Evolutionary conservation across 2,329 filamentous ascomycete species (phyloP), one percentile per base, ranked within the genome.

Genomic region (Neofusicoccum laricinum): DNA sequence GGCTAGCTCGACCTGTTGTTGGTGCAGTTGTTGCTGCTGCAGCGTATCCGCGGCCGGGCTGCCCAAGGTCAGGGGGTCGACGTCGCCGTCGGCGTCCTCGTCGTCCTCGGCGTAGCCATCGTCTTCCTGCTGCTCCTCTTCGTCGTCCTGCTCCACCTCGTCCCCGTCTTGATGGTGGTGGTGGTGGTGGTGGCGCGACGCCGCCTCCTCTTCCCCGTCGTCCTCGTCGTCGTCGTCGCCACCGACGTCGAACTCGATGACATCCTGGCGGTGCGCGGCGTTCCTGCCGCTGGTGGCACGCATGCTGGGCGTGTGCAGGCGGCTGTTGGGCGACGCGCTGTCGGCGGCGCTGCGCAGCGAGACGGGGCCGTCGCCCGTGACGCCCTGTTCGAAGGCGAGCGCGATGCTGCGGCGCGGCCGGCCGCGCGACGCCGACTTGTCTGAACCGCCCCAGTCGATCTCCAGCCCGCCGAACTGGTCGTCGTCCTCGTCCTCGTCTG

Each of bases 301-400:
- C 48, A 66, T 46, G 53, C 48, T 64, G 14, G 61, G 61, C 61
- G 61, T 63, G 7, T 63, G 61, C 17, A 51, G 55, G 1, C 67
- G 64, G 4, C 70, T 68, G 45, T 73, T 71, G 3, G 75, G 72
- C 10, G 69, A 70, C 15, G 71, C 70, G 53, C 71, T 79, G 64
- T 73, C 80, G 7, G 79, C 78, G 0, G 78, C 80, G 65, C 76
- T 79, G 15, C 75, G 76, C 41, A 81, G 72, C 15, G 74, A 78
- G 49, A 81, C 80, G 2, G 80, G 80, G 2, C 79, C 79, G 30
- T 72, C 71, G 21, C 69, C 71, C 0, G 75, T 73, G 1, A 77
- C 67, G 30, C 70, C 63, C 64, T 72, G 66, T 55, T 71, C 64
- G 59, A 75, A 63, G 45, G 71, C 72, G 0, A 74, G 69, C 17